These are phyloP conservation scores for Bifiguratus adelaidae DNA, from an alignment of 192 early-diverging fungal genomes.

Conservation along the genomic window DNA sequence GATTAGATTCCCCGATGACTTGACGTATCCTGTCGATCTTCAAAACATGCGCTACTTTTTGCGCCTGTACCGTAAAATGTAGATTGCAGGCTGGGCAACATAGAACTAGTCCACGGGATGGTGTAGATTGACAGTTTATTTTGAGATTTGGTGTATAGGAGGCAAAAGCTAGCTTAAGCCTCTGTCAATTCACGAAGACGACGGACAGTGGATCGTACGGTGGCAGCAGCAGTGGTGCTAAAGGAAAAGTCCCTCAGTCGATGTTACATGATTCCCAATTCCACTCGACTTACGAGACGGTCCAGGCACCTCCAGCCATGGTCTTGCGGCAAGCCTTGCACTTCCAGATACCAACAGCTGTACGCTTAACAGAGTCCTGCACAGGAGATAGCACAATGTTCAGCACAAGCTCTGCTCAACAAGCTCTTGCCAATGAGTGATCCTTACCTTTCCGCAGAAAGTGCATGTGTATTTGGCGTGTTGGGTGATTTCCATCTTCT, in stretches of 20 bases:
- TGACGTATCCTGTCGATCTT: slow-evolving; percentile 69
- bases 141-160: too few relatives aligned
- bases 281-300: slow-evolving; percentile 53
- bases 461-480: slow-evolving; percentile 99
- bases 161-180: too few relatives aligned
- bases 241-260: not conserved
- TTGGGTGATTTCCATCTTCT: slow-evolving; percentile 99
- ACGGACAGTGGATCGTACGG: slow-evolving; percentile 91
- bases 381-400: too few relatives aligned
- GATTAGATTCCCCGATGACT: slow-evolving; percentile 29
- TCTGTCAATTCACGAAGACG: slow-evolving; percentile 93
- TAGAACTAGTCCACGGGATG: too few relatives aligned
- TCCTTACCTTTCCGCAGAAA: slow-evolving; percentile 92
- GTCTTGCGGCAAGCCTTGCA: slow-evolving; percentile 92
- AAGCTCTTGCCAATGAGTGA: too few relatives aligned
- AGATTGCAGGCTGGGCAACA: slow-evolving; percentile 7
- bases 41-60: slow-evolving; percentile 93
- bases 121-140: too few relatives aligned
- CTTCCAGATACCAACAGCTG: slow-evolving; percentile 97
- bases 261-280: not conserved
- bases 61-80: slow-evolving; percentile 66
- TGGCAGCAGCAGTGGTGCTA: slow-evolving; percentile 79
- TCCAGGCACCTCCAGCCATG: slow-evolving; percentile 96
- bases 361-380: slow-evolving; percentile 86
- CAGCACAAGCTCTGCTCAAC: too few relatives aligned